A percentile compares a stretch with the other conserved stretches of the same genome.
These are phyloP conservation scores for Oligophagozyma castellii DNA, from an alignment of 1,139 yeast species.

Conservation along the genomic window DNA sequence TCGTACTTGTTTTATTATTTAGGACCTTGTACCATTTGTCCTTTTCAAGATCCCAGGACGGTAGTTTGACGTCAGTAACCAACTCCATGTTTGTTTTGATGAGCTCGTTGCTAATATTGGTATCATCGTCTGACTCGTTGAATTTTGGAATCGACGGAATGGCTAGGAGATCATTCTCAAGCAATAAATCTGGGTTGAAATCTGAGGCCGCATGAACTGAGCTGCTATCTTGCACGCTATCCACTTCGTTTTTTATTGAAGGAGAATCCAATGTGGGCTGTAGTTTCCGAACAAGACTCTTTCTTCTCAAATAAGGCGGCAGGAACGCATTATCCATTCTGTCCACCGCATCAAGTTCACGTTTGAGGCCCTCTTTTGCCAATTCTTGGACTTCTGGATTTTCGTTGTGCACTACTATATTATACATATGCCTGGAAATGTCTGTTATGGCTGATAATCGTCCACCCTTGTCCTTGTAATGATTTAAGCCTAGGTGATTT, in stretches of 20 bases:
- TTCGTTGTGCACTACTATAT: too few species aligned
- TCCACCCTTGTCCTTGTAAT: too few species aligned
- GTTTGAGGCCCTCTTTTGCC: too few species aligned
- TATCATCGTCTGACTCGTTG: conserved; percentile 3
- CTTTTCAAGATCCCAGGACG: conserved; percentile 16
- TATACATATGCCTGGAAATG: too few species aligned
- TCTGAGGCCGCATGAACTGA: too few species aligned
- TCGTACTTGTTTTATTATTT: conserved; percentile 7
- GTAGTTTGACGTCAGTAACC: conserved; percentile 11
- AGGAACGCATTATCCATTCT: conserved; percentile 20
- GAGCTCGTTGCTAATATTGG: not conserved
- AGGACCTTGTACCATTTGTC: conserved; percentile 7
- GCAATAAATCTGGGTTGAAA: conserved; percentile 5
- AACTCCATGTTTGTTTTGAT: conserved; percentile 8
- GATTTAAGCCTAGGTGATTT: too few species aligned
- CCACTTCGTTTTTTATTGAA: too few species aligned
- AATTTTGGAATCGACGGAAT: conserved; percentile 10
- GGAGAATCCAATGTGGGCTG: too few species aligned
- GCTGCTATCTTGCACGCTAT: too few species aligned
- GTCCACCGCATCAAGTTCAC: conserved; percentile 20
- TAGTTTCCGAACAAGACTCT: conserved; percentile 2
- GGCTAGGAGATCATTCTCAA: conserved; percentile 10
- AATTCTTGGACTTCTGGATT: too few species aligned
- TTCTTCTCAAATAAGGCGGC: conserved; percentile 19
- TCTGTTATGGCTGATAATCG: conserved; percentile 20